Conservation (phyloP, 805 yeast genomes). For the Hanseniaspora vineae region DNA sequence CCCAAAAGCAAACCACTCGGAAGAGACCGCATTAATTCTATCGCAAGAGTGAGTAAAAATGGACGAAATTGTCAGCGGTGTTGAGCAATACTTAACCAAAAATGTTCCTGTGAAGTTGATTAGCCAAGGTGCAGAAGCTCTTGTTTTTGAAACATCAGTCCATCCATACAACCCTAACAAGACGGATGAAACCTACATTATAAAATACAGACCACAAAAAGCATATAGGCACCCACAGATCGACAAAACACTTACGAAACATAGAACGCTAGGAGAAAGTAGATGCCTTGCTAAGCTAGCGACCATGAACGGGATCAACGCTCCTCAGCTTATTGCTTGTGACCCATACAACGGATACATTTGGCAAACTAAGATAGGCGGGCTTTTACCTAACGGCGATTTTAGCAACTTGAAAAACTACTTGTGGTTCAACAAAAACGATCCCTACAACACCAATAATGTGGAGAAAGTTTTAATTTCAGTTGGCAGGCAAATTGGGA, state of each 20-base stretch:
- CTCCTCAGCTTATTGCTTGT: conserved; percentile 63
- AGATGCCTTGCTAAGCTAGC: conserved; percentile 52
- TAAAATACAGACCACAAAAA: conserved; percentile 81
- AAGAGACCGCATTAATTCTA: neutral
- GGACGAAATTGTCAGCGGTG: conserved; percentile 32
- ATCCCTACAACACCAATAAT: conserved; percentile 20
- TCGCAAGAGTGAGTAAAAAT: conserved; percentile 33
- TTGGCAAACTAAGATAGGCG: conserved; percentile 79
- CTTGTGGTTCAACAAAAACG: conserved; percentile 44
- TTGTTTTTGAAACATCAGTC: conserved; percentile 45
- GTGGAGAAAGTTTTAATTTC: conserved; percentile 32
- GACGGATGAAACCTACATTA: conserved; percentile 32
- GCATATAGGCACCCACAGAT: conserved; percentile 80
- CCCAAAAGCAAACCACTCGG: too few relatives aligned
- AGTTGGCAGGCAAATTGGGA: conserved; percentile 60
- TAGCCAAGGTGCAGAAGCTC: conserved; percentile 89
- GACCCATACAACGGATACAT: conserved; percentile 70
- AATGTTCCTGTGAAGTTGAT: conserved; percentile 39
- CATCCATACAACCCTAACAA: conserved; percentile 53
- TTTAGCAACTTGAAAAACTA: conserved; percentile 59
- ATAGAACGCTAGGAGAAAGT: conserved; percentile 76
- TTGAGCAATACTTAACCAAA: conserved; percentile 29
- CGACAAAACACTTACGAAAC: conserved; percentile 63
- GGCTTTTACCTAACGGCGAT: conserved; percentile 34
- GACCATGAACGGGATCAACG: conserved; percentile 36